phyloP scores from a whole-genome alignment of 1,284 basidiomycete species.

The Boletus smithii region DNA sequence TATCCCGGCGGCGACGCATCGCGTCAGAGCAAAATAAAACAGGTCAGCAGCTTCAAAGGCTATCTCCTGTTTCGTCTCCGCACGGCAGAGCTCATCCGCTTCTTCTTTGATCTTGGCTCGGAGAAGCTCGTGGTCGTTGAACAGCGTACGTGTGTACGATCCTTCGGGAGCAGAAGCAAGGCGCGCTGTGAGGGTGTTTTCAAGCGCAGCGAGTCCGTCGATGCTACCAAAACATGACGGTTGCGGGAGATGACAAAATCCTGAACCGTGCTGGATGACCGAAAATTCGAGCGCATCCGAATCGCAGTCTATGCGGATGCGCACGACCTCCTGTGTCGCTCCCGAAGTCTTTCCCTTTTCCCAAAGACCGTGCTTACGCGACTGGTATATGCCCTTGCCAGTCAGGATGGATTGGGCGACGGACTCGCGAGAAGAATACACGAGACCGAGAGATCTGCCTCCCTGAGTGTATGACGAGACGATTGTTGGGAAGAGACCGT shows the following conservation, averaged over 20 bases:
- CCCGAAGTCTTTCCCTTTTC: slow-evolving; percentile 96
- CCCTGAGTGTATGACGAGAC: slow-evolving; percentile 74
- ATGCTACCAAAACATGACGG: slow-evolving; percentile 84
- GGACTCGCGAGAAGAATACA: slow-evolving; percentile 93
- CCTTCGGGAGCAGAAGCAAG: slow-evolving; percentile 79
- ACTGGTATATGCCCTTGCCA: slow-evolving; percentile 94
- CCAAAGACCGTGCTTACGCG: slow-evolving; percentile 95
- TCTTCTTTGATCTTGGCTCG: slow-evolving; percentile 97
- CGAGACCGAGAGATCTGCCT: slow-evolving; percentile 84
- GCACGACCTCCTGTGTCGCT: slow-evolving; percentile 84
- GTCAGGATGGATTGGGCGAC: slow-evolving; percentile 85
- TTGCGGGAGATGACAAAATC: slow-evolving; percentile 91
- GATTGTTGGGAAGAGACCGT: slow-evolving; percentile 91
- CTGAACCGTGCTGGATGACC: slow-evolving; percentile 86
- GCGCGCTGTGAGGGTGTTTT: slow-evolving; percentile 76
- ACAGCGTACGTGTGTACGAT: slow-evolving; percentile 90
- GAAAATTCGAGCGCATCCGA: slow-evolving; percentile 89
- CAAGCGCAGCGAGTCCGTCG: slow-evolving; percentile 78
- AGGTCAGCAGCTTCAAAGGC: slow-evolving; percentile 97
- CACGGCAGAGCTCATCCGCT: slow-evolving; percentile 92
- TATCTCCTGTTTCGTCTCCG: slow-evolving; percentile 79
- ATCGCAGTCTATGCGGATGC: slow-evolving; percentile 90
- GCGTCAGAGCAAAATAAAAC: slow-evolving; percentile 89
- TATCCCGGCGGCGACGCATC: slow-evolving; percentile 86
- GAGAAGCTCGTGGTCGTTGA: slow-evolving; percentile 79